Base-by-base conservation (phyloP, 2,329 filamentous ascomycete species). In the Paraphoma chrysanthemicola region DNA sequence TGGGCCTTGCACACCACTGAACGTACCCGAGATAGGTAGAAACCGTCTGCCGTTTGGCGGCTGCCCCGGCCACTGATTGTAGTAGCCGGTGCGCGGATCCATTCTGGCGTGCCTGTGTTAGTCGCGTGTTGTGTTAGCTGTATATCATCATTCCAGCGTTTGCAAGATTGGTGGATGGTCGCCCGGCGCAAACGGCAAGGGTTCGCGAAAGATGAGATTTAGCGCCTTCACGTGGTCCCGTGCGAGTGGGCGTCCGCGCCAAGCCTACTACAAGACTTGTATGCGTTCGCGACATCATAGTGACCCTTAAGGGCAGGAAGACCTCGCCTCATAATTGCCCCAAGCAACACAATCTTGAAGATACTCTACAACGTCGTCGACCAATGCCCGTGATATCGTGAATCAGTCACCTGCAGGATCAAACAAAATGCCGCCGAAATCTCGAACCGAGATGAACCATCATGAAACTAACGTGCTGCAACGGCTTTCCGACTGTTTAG, bases 61-160 rank as follows among this genome's bases (percentile, higher is more conserved):
- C 49, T 63, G 59, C 33, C 49, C 63, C 33, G 62, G 60, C 69
- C 69, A 72, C 44, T 63, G 61, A 45, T 65, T 57, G 11, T 63
- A 63, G 44, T 61, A 69, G 36, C 57, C 55, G 53, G 65, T 58
- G 43, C 60, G 61, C 18, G 62, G 49, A 33, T 66, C 56, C 71
- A 74, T 74, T 28, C 16, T 59, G 51, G 28, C n/a, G 42, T 46
- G 51, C 47, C 48, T 53, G 46, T 43, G 44, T 64, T 57, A 63
- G 61, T 58, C 38, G 47, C 42, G 45, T 30, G 18, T 30, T 51
- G 41, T 59, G 45, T 65, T 62, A 65, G 62, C 54, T 49, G 51
- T 51, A 51, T 57, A 63, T 69, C 64, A 68, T 64, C 39, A 28
- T 53, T 53, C 54, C 44, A 52, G 42, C 39, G 38, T 45, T 47